Evolutionary conservation across 352 stramenopile species (phyloP).

Genomic region (Phytophthora melonis): DNA sequence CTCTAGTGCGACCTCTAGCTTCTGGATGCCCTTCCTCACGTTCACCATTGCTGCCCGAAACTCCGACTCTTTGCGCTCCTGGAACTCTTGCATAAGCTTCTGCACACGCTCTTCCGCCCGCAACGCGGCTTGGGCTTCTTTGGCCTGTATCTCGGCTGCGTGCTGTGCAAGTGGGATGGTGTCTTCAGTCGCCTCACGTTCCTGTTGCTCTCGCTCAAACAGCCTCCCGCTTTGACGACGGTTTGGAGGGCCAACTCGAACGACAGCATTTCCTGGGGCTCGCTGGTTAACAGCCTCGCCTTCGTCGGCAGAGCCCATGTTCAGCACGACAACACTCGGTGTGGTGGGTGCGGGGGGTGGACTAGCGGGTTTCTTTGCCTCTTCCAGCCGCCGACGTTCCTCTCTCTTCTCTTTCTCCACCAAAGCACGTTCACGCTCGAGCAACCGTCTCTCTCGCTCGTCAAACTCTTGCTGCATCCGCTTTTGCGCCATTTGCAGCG

Average conservation of each 20-base stretch:
- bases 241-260: constrained; percentile 23
- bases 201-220: constrained; percentile 23
- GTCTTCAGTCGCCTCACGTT: constrained; percentile 29
- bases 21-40: constrained; percentile 77
- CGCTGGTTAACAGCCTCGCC: constrained; percentile 27
- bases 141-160: constrained; percentile 58
- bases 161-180: constrained; percentile 64
- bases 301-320: constrained; percentile 55
- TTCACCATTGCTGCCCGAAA: constrained; percentile 78
- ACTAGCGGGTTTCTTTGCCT: constrained; percentile 20
- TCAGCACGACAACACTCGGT: constrained; percentile 70
- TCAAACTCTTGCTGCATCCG: constrained; percentile 63
- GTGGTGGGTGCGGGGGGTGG: constrained; percentile 12
- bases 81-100: constrained; percentile 65
- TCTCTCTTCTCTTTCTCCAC: constrained; percentile 56
- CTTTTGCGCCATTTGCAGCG: constrained; percentile 42
- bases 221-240: constrained; percentile 34
- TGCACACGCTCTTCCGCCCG: constrained; percentile 62
- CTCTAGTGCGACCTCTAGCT: constrained; percentile 63
- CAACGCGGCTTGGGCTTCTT: constrained; percentile 62
- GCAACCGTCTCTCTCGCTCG: constrained; percentile 59
- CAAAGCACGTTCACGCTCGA: constrained; percentile 57
- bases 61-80: constrained; percentile 72
- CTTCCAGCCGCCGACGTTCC: constrained; percentile 31
- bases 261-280: constrained; percentile 17